These are phyloP conservation scores for Backusella parvicylindrica DNA, from an alignment of 192 early-diverging fungal genomes.

Conservation along the genomic window DNA sequence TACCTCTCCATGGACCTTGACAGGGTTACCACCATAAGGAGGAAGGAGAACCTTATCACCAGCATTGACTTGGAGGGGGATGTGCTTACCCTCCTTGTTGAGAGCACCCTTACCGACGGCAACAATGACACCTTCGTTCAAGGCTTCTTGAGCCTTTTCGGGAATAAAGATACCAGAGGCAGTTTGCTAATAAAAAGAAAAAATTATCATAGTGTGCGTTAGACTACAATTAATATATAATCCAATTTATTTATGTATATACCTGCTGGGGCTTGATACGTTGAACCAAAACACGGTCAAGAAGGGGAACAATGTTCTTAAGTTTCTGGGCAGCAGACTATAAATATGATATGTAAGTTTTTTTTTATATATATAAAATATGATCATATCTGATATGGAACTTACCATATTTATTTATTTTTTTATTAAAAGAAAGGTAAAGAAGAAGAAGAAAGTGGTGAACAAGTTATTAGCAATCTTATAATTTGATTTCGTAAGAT, in stretches of 20 bases:
- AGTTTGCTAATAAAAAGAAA: slow-evolving; percentile 73
- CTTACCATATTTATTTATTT: not conserved
- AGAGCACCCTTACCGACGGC: slow-evolving; percentile 90
- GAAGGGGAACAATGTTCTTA: slow-evolving; percentile 93
- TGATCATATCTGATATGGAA: not conserved
- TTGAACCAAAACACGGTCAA: slow-evolving; percentile 97
- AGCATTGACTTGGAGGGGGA: slow-evolving; percentile 76
- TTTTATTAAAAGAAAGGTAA: not conserved
- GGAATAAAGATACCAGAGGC: slow-evolving; percentile 95
- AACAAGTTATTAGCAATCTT: not conserved
- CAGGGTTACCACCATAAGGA: slow-evolving; percentile 87
- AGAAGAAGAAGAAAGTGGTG: not conserved
- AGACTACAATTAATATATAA: not conserved
- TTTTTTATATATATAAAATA: not conserved
- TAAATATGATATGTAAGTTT: not conserved
- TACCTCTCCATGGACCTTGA: slow-evolving; percentile 86
- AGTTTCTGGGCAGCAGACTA: slow-evolving; percentile 36
- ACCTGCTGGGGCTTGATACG: slow-evolving; percentile 92
- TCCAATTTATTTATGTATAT: not conserved
- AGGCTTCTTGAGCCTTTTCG: slow-evolving; percentile 96
- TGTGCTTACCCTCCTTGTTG: slow-evolving; percentile 82
- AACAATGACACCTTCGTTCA: slow-evolving; percentile 96
- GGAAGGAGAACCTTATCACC: slow-evolving; percentile 97
- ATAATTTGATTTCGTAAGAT: not conserved
- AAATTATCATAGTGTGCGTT: not conserved